These are phyloP conservation scores for Gynochthodes officinalis DNA, from an alignment of 257 asterid genomes.

Conservation along the genomic window DNA sequence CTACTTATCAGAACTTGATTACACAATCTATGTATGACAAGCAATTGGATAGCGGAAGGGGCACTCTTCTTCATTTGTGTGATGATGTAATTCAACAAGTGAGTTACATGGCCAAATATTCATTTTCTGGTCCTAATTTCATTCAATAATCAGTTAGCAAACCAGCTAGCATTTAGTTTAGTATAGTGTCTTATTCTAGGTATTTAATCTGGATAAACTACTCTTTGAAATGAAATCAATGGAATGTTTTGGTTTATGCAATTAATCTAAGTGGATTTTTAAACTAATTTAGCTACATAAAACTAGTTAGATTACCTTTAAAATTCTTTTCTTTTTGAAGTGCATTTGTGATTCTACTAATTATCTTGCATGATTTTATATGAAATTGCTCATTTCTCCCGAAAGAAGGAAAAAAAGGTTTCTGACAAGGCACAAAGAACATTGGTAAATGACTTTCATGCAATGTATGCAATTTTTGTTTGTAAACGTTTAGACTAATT, in stretches of 20 bases:
- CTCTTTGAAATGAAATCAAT: background rate
- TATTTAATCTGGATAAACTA: too few species aligned
- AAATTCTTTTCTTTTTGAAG: background rate
- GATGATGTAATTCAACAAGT: conserved; percentile 99
- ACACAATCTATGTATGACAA: conserved; percentile 99
- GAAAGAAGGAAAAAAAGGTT: too few species aligned
- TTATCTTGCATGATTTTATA: background rate
- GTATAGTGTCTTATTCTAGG: too few species aligned
- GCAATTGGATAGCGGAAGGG: conserved; percentile 95
- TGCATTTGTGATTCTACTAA: background rate
- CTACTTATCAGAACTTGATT: conserved; percentile 81
- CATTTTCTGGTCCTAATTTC: background rate
- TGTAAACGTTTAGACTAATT: too few species aligned
- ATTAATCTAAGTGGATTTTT: background rate
- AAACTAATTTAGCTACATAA: too few species aligned
- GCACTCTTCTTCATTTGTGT: conserved; percentile 97
- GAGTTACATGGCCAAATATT: conserved; percentile 15
- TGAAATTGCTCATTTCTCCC: too few species aligned
- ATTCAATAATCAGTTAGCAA: background rate
- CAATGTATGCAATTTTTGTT: too few species aligned
- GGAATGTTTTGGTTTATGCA: background rate
- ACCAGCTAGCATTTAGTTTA: too few species aligned
- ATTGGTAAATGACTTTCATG: too few species aligned
- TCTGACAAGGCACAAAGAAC: too few species aligned
- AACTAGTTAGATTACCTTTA: too few species aligned